phyloP scores from a whole-genome alignment of 345 rosid species.

The Syzygium aromaticum region DNA sequence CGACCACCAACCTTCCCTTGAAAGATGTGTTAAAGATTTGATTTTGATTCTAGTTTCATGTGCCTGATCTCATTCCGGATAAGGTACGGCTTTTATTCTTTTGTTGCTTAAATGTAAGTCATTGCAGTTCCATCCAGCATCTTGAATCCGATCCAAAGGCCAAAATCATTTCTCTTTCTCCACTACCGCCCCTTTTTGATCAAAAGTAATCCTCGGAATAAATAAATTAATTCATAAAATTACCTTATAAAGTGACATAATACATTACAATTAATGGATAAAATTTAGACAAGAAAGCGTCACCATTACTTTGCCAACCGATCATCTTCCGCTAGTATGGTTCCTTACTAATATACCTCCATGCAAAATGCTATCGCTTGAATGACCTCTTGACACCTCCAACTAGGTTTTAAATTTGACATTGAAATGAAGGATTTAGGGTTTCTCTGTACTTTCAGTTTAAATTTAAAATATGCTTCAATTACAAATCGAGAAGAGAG shows the following conservation, averaged over 20 bases:
- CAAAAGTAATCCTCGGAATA: background rate
- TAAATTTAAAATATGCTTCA: background rate
- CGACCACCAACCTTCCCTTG: background rate
- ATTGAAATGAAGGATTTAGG: background rate
- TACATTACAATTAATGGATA: background rate
- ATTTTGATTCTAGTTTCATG: background rate
- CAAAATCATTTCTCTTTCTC: background rate
- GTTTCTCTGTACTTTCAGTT: background rate
- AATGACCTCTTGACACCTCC: background rate
- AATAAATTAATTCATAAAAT: background rate
- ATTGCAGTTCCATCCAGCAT: background rate
- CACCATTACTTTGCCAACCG: background rate
- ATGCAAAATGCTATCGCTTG: background rate
- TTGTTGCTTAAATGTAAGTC: background rate
- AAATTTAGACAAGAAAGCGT: background rate
- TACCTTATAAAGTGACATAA: background rate
- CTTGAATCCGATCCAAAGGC: background rate
- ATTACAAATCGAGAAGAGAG: background rate
- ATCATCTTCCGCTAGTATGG: background rate
- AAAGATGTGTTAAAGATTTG: background rate
- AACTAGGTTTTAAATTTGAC: background rate
- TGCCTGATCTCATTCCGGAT: background rate
- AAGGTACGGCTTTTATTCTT: background rate
- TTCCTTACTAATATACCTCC: background rate
- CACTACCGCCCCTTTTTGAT: background rate